Conservation (phyloP, 495 filamentous ascomycete species). For the Penicillium robsamsonii region DNA sequence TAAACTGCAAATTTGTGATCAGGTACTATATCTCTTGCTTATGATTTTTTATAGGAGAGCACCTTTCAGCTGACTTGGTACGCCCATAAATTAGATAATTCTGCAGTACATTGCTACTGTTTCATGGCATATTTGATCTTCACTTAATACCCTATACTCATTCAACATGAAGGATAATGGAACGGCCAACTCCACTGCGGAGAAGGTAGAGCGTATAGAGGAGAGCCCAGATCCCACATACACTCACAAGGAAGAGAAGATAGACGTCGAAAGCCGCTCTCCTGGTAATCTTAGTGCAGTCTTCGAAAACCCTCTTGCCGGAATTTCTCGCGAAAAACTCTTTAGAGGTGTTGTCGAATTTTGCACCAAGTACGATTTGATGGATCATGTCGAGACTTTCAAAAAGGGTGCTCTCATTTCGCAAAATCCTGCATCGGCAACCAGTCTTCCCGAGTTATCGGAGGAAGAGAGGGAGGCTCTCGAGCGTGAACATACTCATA, state of each 20-base stretch:
- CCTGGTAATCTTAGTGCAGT: constrained; percentile 30
- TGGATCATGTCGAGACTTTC: constrained; percentile 44
- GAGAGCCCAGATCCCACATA: constrained; percentile 7
- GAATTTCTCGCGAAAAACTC: constrained; percentile 47
- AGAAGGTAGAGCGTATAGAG: constrained; percentile 8
- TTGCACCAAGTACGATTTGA: constrained; percentile 41
- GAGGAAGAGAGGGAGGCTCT: constrained; percentile 47
- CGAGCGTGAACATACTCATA: constrained; percentile 48
- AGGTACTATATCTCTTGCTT: not conserved
- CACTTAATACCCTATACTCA: not conserved
- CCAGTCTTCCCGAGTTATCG: constrained; percentile 41
- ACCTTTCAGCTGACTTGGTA: not conserved
- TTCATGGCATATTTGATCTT: not conserved
- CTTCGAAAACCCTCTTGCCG: constrained; percentile 52
- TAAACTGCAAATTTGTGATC: not conserved
- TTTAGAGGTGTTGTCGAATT: constrained; percentile 52
- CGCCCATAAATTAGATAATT: not conserved
- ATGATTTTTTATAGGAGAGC: not conserved
- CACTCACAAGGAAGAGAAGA: constrained; percentile 14
- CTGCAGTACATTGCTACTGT: not conserved
- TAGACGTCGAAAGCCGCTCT: constrained; percentile 18
- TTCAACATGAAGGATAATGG: constrained; percentile 13
- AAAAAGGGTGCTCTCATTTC: constrained; percentile 55
- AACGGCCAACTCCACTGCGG: not conserved
- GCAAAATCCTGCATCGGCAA: constrained; percentile 43